Evolutionary conservation across 2,329 filamentous ascomycete genomes (phyloP).

Genomic region (Zasmidium cellare): DNA sequence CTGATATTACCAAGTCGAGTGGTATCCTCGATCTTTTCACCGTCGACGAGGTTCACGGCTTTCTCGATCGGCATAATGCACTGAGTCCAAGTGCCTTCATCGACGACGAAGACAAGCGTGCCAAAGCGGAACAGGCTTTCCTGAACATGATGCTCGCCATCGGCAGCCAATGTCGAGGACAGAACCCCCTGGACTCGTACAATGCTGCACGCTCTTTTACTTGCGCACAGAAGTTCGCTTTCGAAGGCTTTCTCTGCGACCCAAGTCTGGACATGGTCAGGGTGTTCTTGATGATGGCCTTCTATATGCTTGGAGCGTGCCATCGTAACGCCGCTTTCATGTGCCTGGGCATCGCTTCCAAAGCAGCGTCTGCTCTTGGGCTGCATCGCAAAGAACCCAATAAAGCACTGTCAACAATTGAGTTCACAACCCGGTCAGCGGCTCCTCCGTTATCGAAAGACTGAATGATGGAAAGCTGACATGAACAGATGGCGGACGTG

Average conservation of each 20-base stretch:
- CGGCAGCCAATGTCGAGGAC: constrained; percentile 48
- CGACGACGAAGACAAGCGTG: constrained; percentile 29
- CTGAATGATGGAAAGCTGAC: too few relatives aligned
- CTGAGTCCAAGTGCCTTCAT: constrained; percentile 20
- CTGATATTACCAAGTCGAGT: constrained; percentile 36
- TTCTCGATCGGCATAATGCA: constrained; percentile 18
- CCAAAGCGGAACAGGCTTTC: constrained; percentile 36
- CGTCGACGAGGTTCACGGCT: constrained; percentile 28
- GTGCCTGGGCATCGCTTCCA: constrained; percentile 61
- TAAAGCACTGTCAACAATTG: constrained; percentile 16
- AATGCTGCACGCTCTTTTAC: constrained; percentile 46
- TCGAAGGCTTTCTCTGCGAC: constrained; percentile 55
- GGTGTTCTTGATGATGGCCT: constrained; percentile 57
- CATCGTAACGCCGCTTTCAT: constrained; percentile 63
- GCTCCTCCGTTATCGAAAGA: background rate
- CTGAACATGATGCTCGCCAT: constrained; percentile 51
- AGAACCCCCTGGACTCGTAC: constrained; percentile 17
- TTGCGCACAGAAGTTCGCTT: constrained; percentile 49
- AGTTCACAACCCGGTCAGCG: constrained; percentile 9
- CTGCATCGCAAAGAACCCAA: constrained; percentile 44
- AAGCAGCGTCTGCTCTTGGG: constrained; percentile 59
- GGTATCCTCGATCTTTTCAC: constrained; percentile 43
- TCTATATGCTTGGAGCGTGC: constrained; percentile 61
- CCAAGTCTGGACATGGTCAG: constrained; percentile 56
- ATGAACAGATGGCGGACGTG: constrained; percentile 42